These are phyloP conservation scores for Alternaria solani DNA, from an alignment of 2,329 filamentous ascomycete species.

Conservation along the genomic window DNA sequence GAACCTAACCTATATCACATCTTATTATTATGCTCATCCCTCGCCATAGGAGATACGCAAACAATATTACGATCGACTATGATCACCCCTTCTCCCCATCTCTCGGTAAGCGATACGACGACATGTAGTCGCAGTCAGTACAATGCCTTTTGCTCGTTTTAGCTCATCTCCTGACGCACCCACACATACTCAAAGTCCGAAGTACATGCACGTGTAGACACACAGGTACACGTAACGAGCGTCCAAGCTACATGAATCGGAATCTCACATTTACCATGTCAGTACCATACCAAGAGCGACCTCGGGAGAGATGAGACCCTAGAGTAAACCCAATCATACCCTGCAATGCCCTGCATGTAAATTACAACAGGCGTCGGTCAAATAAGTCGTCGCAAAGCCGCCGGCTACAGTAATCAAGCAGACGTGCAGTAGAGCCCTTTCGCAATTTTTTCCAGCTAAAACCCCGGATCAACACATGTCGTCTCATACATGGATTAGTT, in stretches of 20 bases:
- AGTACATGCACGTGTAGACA: neutral
- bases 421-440: neutral
- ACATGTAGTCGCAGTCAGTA: neutral
- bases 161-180: neutral
- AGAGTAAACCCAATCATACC: neutral
- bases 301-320: neutral
- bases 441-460: neutral
- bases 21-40: neutral
- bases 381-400: neutral
- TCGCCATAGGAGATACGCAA: neutral
- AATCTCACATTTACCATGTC: neutral
- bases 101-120: neutral
- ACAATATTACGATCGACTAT: conserved; percentile 1
- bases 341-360: neutral
- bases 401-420: neutral
- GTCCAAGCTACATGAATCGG: neutral
- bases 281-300: neutral
- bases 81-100: neutral
- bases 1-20: neutral
- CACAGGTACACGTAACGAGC: neutral
- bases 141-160: neutral
- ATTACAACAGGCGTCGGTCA: neutral
- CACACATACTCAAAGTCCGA: neutral
- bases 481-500: neutral
- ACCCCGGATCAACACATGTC: neutral